Evolutionary conservation across 1,284 basidiomycete species (phyloP).

Genomic region (Boletus mariae): DNA sequence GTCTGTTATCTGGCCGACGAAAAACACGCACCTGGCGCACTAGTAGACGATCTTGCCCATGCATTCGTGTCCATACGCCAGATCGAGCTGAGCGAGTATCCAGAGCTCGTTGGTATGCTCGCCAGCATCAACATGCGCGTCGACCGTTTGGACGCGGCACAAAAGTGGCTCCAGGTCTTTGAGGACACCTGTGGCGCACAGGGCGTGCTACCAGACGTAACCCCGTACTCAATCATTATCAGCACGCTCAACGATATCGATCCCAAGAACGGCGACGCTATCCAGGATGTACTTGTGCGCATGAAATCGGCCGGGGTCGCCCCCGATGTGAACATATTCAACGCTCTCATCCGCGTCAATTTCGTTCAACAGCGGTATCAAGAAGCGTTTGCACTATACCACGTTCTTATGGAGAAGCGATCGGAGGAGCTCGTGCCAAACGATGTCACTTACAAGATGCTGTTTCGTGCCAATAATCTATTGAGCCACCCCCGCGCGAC

Average conservation of each 20-base stretch:
- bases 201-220: constrained; percentile 11
- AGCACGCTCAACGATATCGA: constrained; percentile 34
- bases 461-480: constrained; percentile 40
- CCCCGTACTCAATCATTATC: constrained; percentile 41
- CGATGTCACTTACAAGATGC: constrained; percentile 41
- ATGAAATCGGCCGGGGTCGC: constrained; percentile 39
- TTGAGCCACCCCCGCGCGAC: constrained; percentile 21
- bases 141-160: constrained; percentile 34
- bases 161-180: constrained; percentile 33
- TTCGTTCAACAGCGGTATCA: constrained; percentile 34
- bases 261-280: constrained; percentile 28
- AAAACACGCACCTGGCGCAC: constrained; percentile 26
- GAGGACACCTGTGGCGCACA: constrained; percentile 22
- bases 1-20: constrained; percentile 32
- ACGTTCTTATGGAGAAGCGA: constrained; percentile 34
- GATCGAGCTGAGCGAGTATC: constrained; percentile 33
- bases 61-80: constrained; percentile 36
- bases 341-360: constrained; percentile 41
- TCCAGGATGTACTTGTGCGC: constrained; percentile 37
- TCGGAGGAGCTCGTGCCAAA: constrained; percentile 36
- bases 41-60: constrained; percentile 36
- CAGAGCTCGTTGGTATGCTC: constrained; percentile 36
- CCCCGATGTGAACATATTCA: constrained; percentile 42
- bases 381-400: constrained; percentile 44
- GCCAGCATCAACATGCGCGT: constrained; percentile 36